Base-by-base conservation (phyloP, 2,329 filamentous ascomycete species). In the Cladosporium cucumerinum region DNA sequence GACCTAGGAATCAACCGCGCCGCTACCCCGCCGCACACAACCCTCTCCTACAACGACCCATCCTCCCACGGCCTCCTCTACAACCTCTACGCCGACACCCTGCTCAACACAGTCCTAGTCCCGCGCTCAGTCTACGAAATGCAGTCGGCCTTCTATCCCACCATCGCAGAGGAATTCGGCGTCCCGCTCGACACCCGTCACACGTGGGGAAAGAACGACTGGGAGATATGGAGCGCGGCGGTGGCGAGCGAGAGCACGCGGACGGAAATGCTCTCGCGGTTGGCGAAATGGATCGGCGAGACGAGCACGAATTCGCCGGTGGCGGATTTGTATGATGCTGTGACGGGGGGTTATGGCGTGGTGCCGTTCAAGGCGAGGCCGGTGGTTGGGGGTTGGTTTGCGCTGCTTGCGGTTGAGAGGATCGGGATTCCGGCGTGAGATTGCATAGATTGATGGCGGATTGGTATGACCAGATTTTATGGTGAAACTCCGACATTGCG, bases 311-410 rank as follows among this genome's bases (percentile, higher is more conserved):
- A 78, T 66, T 75, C 72, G 3, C 73, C 82, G 3, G 74, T 83
- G 64, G 82, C 81, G n/a, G 83, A 85, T 72, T 69, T 84, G 36
- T 84, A 83, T 66, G 76, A 83, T 43, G 80, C 81, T 1, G 67
- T 71, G 28, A 74, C 69, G 14, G 83, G 80, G 66, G 71, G 68
- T 7, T 71, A 68, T 58, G 61, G 61, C 23, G 54, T 67, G 76
- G 78, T 60, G 81, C 80, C 11, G 6, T 84, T 84, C 68, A 76
- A 78, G 57, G 82, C 82, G 11, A 76, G 84, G 23, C 83, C 84
- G 3, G 82, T 84, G 3, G 74, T 84, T 64, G 84, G 83, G 0
- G 82, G 81, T 1, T 75, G 78, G 57, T 85, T 84, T 74, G 79
- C 82, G 26, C 71, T 83, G 64, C 73, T 85, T 63, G 74, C 72